Evolutionary conservation across 306 rosid species (phyloP).

Genomic region (Prunus mume): DNA sequence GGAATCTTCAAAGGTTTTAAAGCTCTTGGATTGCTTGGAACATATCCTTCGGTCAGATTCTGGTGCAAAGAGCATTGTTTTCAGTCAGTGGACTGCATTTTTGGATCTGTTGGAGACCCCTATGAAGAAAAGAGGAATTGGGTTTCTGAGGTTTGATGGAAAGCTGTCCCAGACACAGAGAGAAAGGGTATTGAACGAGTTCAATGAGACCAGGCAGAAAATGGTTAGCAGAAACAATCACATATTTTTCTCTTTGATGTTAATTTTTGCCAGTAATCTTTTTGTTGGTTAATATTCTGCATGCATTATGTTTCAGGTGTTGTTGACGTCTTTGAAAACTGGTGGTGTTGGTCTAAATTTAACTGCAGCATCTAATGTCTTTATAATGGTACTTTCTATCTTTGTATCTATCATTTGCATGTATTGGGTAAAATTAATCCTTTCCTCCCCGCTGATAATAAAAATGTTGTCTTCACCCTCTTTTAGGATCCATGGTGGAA

Average conservation of each 20-base stretch:
- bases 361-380: slow-evolving; percentile 86
- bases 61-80: slow-evolving; percentile 71
- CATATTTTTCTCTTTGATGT: background rate
- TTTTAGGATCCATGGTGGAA: slow-evolving; percentile 96
- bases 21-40: slow-evolving; percentile 63
- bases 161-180: slow-evolving; percentile 61
- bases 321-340: slow-evolving; percentile 74
- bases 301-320: slow-evolving; percentile 42
- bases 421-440: background rate
- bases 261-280: no score
- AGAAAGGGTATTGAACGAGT: slow-evolving; percentile 66
- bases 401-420: background rate
- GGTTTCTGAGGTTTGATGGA: slow-evolving; percentile 69
- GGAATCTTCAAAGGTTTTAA: slow-evolving; percentile 73
- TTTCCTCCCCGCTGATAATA: background rate
- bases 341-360: slow-evolving; percentile 96
- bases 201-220: slow-evolving; percentile 46
- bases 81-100: slow-evolving; percentile 86
- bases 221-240: slow-evolving; percentile 42
- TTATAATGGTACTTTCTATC: slow-evolving; percentile 52
- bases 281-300: background rate
- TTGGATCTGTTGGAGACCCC: slow-evolving; percentile 74
- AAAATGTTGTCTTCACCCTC: slow-evolving; percentile 1
- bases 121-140: slow-evolving; percentile 52
- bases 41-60: slow-evolving; percentile 26